A percentile compares a stretch with the other conserved stretches of the same genome.
These are phyloP conservation scores for Hylodesmum podocarpum DNA, from an alignment of 306 rosid species.

Conservation along the genomic window DNA sequence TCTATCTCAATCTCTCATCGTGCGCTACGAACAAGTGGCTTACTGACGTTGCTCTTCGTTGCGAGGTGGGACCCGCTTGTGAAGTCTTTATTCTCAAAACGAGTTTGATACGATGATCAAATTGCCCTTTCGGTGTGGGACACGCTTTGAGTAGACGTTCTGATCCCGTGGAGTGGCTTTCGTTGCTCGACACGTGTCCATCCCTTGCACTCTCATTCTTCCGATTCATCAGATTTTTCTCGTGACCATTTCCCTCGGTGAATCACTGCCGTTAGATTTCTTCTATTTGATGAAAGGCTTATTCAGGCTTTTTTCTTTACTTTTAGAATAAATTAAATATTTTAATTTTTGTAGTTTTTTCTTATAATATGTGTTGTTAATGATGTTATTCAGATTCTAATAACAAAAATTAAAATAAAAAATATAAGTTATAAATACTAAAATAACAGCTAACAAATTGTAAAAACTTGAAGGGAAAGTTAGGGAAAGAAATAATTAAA, in stretches of 20 bases:
- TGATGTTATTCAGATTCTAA: too few relatives aligned
- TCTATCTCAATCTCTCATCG: background rate
- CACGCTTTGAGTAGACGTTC: constrained; percentile 2
- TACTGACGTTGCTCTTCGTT: constrained; percentile 14
- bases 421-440: too few relatives aligned
- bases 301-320: too few relatives aligned
- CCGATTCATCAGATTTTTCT: constrained; percentile 17
- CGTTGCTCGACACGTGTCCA: constrained; percentile 32
- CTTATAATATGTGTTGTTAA: too few relatives aligned
- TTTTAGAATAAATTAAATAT: too few relatives aligned
- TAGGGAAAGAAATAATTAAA: too few relatives aligned
- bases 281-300: background rate
- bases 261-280: constrained; percentile 38
- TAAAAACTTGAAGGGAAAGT: too few relatives aligned
- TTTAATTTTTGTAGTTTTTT: too few relatives aligned
- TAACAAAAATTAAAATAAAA: too few relatives aligned
- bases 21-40: constrained; percentile 49
- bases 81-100: constrained; percentile 40
- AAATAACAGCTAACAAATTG: too few relatives aligned
- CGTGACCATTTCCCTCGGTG: constrained; percentile 18
- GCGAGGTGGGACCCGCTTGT: constrained; percentile 39
- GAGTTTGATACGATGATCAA: constrained; percentile 51
- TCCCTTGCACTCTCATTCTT: background rate
- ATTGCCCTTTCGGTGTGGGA: constrained; percentile 15
- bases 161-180: background rate